These are phyloP conservation scores for Cyclotella distinguenda DNA, from an alignment of 108 stramenopile species.

Conservation along the genomic window DNA sequence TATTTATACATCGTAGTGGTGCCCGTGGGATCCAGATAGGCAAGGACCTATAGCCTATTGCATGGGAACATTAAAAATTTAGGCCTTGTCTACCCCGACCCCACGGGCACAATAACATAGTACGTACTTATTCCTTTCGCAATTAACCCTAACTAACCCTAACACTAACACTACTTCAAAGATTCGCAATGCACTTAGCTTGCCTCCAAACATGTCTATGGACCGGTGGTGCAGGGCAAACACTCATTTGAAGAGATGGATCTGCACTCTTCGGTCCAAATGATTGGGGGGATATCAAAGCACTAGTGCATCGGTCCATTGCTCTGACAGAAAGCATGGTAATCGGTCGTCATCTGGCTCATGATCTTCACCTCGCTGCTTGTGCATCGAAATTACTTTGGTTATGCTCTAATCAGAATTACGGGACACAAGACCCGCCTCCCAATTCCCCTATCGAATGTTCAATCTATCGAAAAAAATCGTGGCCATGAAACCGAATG, in stretches of 20 bases:
- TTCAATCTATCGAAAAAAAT: too few species aligned
- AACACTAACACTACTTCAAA: constrained; percentile 35
- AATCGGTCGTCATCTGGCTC: constrained; percentile 27
- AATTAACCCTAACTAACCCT: too few species aligned
- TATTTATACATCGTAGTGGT: too few species aligned
- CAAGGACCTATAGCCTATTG: too few species aligned
- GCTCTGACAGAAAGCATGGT: constrained; percentile 36
- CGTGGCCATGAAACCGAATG: too few species aligned
- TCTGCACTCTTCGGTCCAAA: constrained; percentile 41
- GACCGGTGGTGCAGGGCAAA: constrained; percentile 13
- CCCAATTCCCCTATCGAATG: too few species aligned
- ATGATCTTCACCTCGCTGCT: constrained; percentile 40
- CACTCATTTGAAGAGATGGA: constrained; percentile 30
- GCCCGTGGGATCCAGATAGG: too few species aligned
- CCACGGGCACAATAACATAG: too few species aligned
- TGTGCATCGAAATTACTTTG: constrained; percentile 39
- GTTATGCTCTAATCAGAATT: constrained; percentile 33
- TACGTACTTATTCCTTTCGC: too few species aligned
- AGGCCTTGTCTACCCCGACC: too few species aligned
- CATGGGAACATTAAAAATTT: too few species aligned
- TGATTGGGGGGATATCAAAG: constrained; percentile 38
- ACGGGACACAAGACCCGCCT: constrained; percentile 8
- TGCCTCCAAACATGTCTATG: constrained; percentile 35
- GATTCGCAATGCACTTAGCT: constrained; percentile 44
- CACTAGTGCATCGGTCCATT: constrained; percentile 28